Percentiles rank a stretch among this genome's conserved stretches.
Evolutionary conservation across 192 early-diverging fungal species (phyloP).

Genomic region (Geranomyces variabilis): DNA sequence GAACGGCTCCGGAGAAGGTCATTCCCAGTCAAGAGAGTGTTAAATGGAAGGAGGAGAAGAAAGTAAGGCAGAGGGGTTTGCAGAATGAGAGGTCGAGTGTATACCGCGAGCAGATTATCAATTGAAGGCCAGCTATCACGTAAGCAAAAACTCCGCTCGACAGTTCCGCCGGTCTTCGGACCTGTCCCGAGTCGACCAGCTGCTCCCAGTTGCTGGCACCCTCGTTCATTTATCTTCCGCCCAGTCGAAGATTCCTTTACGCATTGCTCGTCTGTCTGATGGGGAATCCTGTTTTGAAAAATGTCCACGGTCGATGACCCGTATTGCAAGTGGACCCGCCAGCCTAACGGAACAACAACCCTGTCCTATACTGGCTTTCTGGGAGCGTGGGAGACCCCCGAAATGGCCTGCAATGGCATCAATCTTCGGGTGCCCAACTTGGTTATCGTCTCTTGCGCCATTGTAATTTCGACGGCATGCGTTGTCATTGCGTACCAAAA

Average conservation of each 20-base stretch:
- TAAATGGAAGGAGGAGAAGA: too few relatives aligned
- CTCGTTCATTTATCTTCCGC: too few relatives aligned
- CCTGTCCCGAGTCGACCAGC: too few relatives aligned
- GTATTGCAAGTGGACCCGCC: neutral
- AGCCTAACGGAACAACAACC: constrained; percentile 1
- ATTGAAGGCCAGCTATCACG: too few relatives aligned
- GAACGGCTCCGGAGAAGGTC: constrained; percentile 82
- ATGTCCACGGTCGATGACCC: constrained; percentile 11
- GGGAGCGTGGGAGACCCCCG: constrained; percentile 17
- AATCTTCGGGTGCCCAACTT: constrained; percentile 5
- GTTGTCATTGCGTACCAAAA: neutral
- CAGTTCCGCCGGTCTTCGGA: too few relatives aligned
- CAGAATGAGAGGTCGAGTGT: too few relatives aligned
- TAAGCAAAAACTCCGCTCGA: too few relatives aligned
- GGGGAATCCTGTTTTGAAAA: neutral
- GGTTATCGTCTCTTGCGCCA: neutral
- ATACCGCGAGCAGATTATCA: too few relatives aligned
- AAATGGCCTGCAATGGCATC: constrained; percentile 11
- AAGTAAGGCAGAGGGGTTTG: too few relatives aligned
- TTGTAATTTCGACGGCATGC: neutral
- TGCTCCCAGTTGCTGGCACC: too few relatives aligned
- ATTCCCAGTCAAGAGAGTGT: constrained; percentile 8
- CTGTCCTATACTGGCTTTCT: constrained; percentile 1
- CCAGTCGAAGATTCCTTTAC: too few relatives aligned
- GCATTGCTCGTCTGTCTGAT: too few relatives aligned